These are phyloP conservation scores for Didymella exigua DNA, from an alignment of 2,329 filamentous ascomycete genomes.

Conservation along the genomic window DNA sequence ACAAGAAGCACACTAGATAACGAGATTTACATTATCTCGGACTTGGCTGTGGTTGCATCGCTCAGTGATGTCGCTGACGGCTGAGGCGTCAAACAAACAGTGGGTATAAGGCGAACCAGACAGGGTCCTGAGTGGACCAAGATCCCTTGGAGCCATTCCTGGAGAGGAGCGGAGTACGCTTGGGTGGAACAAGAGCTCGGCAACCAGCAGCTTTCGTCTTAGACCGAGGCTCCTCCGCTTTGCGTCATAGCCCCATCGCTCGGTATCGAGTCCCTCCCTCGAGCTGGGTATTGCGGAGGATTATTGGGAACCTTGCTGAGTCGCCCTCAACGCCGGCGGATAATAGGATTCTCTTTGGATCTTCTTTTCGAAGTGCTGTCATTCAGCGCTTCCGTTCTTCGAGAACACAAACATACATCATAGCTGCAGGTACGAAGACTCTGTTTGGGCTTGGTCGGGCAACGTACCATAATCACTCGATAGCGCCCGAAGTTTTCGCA, in stretches of 20 bases:
- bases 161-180: conserved; percentile 29
- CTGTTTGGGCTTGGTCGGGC: conserved; percentile 7
- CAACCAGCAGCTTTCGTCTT: conserved; percentile 26
- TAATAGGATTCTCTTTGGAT: not conserved
- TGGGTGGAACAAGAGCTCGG: conserved; percentile 35
- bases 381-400: not conserved
- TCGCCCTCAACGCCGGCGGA: conserved; percentile 4
- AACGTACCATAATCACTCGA: conserved; percentile 20
- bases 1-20: conserved; percentile 39
- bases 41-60: conserved; percentile 38
- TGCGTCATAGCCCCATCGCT: conserved; percentile 27
- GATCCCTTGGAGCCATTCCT: conserved; percentile 31
- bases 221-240: conserved; percentile 24
- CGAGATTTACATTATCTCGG: conserved; percentile 36
- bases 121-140: conserved; percentile 32
- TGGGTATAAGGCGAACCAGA: conserved; percentile 34
- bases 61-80: conserved; percentile 28
- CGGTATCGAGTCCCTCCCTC: conserved; percentile 2
- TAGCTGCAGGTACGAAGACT: conserved; percentile 11
- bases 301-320: conserved; percentile 10
- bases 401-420: conserved; percentile 6
- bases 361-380: not conserved
- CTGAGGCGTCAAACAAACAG: conserved; percentile 35
- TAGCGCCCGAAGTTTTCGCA: conserved; percentile 25
- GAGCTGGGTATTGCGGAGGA: conserved; percentile 16